These are phyloP conservation scores for Leishmania tropica DNA, from an alignment of 208 protist genomes.

Conservation along the genomic window DNA sequence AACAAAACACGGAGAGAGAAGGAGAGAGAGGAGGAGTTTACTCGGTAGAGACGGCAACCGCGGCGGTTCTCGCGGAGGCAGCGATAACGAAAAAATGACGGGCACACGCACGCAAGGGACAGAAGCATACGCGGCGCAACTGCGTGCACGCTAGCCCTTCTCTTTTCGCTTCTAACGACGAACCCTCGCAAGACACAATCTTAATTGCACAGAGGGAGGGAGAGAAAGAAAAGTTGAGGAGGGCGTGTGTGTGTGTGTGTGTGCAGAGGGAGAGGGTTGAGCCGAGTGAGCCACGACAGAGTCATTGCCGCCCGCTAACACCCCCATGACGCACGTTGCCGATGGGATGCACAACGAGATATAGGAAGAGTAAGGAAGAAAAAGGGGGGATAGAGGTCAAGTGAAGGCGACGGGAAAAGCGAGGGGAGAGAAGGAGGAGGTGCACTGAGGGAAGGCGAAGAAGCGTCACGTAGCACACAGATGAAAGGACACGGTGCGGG, in stretches of 20 bases:
- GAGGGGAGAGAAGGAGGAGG: too few species aligned
- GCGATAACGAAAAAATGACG: background rate
- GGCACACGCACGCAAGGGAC: background rate
- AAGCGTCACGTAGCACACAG: background rate
- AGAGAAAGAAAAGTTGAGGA: background rate
- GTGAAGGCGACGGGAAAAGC: background rate
- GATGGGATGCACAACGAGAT: background rate
- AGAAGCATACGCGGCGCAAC: background rate
- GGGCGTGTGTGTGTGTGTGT: slow-evolving; percentile 1
- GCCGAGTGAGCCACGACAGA: background rate
- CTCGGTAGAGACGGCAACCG: background rate
- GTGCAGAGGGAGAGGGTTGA: background rate
- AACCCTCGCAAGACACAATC: background rate
- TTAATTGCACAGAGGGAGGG: background rate
- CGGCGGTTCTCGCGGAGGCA: background rate
- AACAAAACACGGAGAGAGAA: background rate
- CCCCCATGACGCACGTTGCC: background rate
- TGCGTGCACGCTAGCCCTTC: background rate
- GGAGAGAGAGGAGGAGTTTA: background rate
- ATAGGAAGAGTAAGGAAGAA: background rate
- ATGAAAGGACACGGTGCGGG: background rate
- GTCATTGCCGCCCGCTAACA: background rate
- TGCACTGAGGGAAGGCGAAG: background rate
- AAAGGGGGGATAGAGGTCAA: background rate
- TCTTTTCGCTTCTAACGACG: background rate